These are phyloP conservation scores for Passalora sequoiae DNA, from an alignment of 2,329 filamentous ascomycete species.

Conservation along the genomic window DNA sequence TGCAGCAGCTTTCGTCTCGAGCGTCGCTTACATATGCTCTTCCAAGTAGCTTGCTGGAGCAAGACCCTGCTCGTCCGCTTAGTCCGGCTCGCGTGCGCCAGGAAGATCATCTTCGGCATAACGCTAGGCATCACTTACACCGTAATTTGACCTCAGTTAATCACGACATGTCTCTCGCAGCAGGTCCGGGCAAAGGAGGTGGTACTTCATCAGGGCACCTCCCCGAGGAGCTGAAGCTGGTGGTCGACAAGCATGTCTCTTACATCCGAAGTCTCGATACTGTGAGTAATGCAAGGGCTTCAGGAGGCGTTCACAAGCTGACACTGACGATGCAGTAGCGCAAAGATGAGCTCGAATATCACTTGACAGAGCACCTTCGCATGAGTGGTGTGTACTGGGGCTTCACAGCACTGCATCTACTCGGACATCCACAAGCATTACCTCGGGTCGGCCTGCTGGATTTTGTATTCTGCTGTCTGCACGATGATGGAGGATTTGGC, in stretches of 20 bases:
- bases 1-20: no score
- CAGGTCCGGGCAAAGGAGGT: slow-evolving; percentile 54
- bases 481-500: slow-evolving; percentile 83
- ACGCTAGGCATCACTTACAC: slow-evolving; percentile 8
- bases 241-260: slow-evolving; percentile 67
- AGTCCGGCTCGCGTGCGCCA: no score
- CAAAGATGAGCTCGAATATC: slow-evolving; percentile 94
- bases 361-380: slow-evolving; percentile 93
- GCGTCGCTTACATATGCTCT: no score
- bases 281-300: slow-evolving; percentile 45
- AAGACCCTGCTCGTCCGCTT: no score
- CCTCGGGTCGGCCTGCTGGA: slow-evolving; percentile 76
- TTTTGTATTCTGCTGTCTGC: slow-evolving; percentile 93
- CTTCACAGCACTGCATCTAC: slow-evolving; percentile 77
- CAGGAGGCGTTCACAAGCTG: slow-evolving; percentile 29
- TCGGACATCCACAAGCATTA: slow-evolving; percentile 74
- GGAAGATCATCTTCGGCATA: neutral
- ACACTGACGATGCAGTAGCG: slow-evolving; percentile 50
- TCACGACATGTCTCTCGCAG: slow-evolving; percentile 55
- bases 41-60: no score
- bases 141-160: slow-evolving; percentile 6
- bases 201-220: slow-evolving; percentile 32
- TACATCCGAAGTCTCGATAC: slow-evolving; percentile 93
- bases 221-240: slow-evolving; percentile 48
- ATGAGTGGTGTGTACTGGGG: slow-evolving; percentile 98